Percentiles rank a stretch among this genome's conserved stretches.
Evolutionary conservation across 495 filamentous ascomycete genomes (phyloP).

Genomic region (Pseudoneurospora amorphoporcata): DNA sequence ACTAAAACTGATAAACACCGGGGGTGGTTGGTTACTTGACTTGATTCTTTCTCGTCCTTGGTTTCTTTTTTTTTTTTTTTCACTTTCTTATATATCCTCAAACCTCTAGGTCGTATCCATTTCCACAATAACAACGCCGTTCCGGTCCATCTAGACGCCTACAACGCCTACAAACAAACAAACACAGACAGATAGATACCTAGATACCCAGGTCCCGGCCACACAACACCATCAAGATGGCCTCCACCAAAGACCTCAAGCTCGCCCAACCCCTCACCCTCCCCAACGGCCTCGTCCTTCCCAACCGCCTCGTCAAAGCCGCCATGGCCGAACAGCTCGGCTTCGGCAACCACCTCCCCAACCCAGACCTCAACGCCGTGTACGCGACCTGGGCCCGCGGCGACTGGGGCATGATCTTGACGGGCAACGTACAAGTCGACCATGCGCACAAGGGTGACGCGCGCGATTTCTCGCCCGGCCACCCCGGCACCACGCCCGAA

Average conservation of each 20-base stretch:
- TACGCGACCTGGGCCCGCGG: constrained; percentile 50
- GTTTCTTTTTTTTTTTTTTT: too few species aligned
- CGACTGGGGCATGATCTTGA: constrained; percentile 35
- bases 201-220: not conserved
- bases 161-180: too few species aligned
- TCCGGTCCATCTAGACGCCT: too few species aligned
- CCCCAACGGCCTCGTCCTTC: constrained; percentile 24
- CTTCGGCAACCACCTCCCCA: constrained; percentile 33
- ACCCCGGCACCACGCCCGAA: constrained; percentile 13
- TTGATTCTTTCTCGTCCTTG: too few species aligned
- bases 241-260: constrained; percentile 1
- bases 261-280: constrained; percentile 32
- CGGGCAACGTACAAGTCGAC: constrained; percentile 48
- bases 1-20: too few species aligned
- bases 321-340: constrained; percentile 33
- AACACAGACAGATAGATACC: too few species aligned
- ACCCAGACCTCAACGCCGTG: constrained; percentile 30
- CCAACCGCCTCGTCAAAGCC: constrained; percentile 33
- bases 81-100: too few species aligned
- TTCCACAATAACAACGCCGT: too few species aligned
- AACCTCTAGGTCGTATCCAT: too few species aligned
- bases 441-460: constrained; percentile 37
- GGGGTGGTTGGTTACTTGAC: too few species aligned
- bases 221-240: not conserved
- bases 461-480: constrained; percentile 26